Evolutionary conservation across 2,329 filamentous ascomycete genomes (phyloP), one percentile per base, ranked within the genome.

Genomic region (Talaromyces sp.): DNA sequence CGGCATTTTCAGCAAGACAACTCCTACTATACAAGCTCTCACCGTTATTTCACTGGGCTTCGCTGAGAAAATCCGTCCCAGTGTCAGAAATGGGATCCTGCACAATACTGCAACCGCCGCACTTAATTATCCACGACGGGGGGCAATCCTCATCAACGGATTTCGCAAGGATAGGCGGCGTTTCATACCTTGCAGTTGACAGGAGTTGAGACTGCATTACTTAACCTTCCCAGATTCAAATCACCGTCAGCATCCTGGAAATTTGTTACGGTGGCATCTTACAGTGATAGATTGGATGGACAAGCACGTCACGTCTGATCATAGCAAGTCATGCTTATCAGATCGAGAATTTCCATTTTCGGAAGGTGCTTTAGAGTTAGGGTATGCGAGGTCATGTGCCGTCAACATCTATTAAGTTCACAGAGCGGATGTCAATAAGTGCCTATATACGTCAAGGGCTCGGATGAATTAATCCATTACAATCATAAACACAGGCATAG

Each of bases 1-100:
- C 5, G 58, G 40, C 40, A 60, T 60, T 11, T 60, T 60, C 25
- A 36, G 58, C n/a, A 3, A 49, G 58, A 60, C 11, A 36, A 60
- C n/a, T 22, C 27, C 40, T 19, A 43, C 17, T 19, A 25, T 47
- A 5, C 27, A 47, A 60, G 27, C 11, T 60, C n/a, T 11, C n/a
- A n/a, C 0, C 40, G 49, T 36, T 27, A 36, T 11, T 36, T 47
- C 10, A 36, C 36, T 25, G 40, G 29, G 10, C 40, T 60, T 13
- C 40, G 27, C 5, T 53, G 40, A n/a, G 40, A 49, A 11, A 25
- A 47, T 25, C n/a, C n/a, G 22, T 25, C n/a, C 6, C 11, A 22
- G 25, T 47, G 58, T 27, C 40, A 49, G 27, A 34, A 47, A 34
- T 60, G 40, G 40, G 40, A 36, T 45, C 40, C 58, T 17, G 40